Evolutionary conservation across 495 filamentous ascomycete genomes (phyloP).

Genomic region (Aspergillus mulundensis): DNA sequence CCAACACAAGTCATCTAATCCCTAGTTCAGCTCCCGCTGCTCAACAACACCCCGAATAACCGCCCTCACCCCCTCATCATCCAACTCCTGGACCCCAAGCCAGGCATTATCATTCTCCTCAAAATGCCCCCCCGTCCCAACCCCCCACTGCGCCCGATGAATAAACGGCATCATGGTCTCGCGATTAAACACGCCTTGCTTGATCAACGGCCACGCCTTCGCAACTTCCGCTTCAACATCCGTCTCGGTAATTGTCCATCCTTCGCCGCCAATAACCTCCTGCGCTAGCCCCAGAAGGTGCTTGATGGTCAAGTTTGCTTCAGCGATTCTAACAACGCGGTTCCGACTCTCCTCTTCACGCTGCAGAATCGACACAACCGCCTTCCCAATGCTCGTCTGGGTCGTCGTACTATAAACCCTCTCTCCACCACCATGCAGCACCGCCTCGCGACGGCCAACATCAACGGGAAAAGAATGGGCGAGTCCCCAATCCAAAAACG

Average conservation of each 20-base stretch:
- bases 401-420: conserved; percentile 12
- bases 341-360: conserved; percentile 3
- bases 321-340: background rate
- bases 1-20: no score
- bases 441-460: background rate
- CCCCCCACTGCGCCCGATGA: background rate
- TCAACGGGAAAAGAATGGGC: background rate
- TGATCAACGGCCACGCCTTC: background rate
- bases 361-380: conserved; percentile 1
- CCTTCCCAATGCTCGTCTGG: conserved; percentile 2
- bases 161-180: background rate
- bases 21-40: background rate
- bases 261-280: background rate
- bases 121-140: background rate
- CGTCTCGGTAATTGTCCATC: background rate
- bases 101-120: background rate
- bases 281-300: background rate
- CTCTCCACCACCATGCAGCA: conserved; percentile 14
- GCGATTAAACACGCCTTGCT: background rate
- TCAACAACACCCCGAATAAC: background rate
- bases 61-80: background rate
- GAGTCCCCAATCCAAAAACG: conserved; percentile 12
- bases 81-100: background rate
- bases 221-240: background rate
- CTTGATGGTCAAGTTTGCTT: background rate